Base-by-base conservation (phyloP, 495 filamentous ascomycete genomes). In the Trichoderma parareesei region DNA sequence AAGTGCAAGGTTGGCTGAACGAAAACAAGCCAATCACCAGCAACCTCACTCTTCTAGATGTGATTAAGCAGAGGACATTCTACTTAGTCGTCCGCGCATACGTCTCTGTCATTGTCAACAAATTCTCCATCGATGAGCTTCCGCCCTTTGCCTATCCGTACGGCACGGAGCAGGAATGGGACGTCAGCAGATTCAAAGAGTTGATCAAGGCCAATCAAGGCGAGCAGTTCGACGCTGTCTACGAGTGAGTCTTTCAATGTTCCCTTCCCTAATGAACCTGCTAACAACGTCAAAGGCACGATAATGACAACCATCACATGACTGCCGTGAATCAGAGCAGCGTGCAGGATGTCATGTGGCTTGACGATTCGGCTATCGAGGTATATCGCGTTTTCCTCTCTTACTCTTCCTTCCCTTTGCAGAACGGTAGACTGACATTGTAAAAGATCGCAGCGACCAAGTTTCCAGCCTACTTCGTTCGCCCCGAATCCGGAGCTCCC, bases 291-390 rank as follows among this genome's bases (percentile, higher is more conserved):
- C 40, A 37, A 41, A 41, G 40, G 5, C 40, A 41, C 40, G 40
- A 48, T 35, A 41, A 63, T 14, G 61, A 63, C 61, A 46, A 63
- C 42, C 14, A 14, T 8, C 41, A 46, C 18, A 27, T 63, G 40
- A 37, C 61, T 27, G 61, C 27, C 40, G 7, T 48, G 18, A 48
- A 41, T 8, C 61, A 63, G 40, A 27, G 9, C 11, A 40, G 8
- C 6, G 41, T 63, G 38, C 61, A 63, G 18, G 61, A 63, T 48
- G 18, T 35, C 41, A 27, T 18, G 41, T 63, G 61, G 61, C 18
- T 63, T 48, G 61, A 33, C 7, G 41, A 63, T 11, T 13, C 6
- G 3, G 61, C 61, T 18, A 27, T 20, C 40, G 5, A 41, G 40
- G 40, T 41, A 41, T 10, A 10, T 41, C 10, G 10, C 4, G 4